phyloP scores from a whole-genome alignment of 768 basidiomycete species.

The Gautieria morchelliformis region DNA sequence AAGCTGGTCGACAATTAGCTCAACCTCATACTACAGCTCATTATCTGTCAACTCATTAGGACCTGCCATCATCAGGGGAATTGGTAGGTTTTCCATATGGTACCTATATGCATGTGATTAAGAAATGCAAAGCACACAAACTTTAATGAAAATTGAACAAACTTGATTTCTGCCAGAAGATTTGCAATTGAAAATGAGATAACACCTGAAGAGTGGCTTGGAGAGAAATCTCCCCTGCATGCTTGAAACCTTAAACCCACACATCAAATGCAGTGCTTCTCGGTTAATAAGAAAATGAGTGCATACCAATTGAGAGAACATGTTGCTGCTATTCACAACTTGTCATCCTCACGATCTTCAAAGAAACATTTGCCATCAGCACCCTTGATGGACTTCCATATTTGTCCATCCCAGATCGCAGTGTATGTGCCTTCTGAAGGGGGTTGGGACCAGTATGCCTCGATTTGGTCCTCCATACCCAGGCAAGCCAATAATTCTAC shows the following conservation, averaged over 20 bases:
- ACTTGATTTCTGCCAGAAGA: conserved; percentile 19
- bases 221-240: conserved; percentile 13
- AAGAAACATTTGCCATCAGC: conserved; percentile 23
- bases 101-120: conserved; percentile 13
- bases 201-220: conserved; percentile 17
- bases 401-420: conserved; percentile 21
- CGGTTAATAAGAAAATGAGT: neutral
- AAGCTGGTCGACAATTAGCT: conserved; percentile 20
- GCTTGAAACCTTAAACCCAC: neutral
- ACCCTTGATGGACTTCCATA: conserved; percentile 16
- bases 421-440: conserved; percentile 11
- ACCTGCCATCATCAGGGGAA: conserved; percentile 19
- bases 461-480: conserved; percentile 18
- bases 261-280: neutral
- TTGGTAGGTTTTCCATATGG: conserved; percentile 17
- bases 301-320: conserved; percentile 25
- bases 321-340: conserved; percentile 21
- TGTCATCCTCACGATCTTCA: conserved; percentile 13
- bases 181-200: conserved; percentile 22
- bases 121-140: no score
- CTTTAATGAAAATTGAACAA: neutral
- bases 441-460: conserved; percentile 9
- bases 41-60: conserved; percentile 21
- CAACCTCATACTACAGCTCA: conserved; percentile 19
- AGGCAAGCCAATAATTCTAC: neutral